Evolutionary conservation across 108 stramenopile genomes (phyloP).

Genomic region (Thalassiosira profunda): DNA sequence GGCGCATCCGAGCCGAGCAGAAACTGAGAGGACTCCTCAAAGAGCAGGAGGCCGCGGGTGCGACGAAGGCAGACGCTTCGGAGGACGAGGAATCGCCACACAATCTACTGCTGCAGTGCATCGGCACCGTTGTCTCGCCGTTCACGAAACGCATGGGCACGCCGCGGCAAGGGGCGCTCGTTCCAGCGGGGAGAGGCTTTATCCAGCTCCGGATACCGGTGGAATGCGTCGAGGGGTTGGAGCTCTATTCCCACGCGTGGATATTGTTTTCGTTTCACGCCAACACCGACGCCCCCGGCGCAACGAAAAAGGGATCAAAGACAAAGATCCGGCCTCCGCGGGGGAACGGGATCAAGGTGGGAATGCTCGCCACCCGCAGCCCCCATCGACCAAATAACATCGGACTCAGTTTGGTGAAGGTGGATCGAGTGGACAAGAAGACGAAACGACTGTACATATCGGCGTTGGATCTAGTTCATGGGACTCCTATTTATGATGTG

Average conservation of each 20-base stretch:
- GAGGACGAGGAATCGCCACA: background rate
- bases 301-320: conserved; percentile 45
- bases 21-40: conserved; percentile 68
- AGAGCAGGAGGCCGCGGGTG: conserved; percentile 1
- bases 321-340: conserved; percentile 84
- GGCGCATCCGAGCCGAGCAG: conserved; percentile 86
- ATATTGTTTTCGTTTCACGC: conserved; percentile 96
- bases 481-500: conserved; percentile 95
- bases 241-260: conserved; percentile 92
- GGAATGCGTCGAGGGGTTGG: conserved; percentile 75
- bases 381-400: conserved; percentile 97
- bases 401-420: conserved; percentile 88
- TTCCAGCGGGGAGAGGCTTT: conserved; percentile 67
- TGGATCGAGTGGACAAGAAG: conserved; percentile 63
- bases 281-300: conserved; percentile 83
- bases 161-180: conserved; percentile 83
- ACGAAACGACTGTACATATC: conserved; percentile 59
- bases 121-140: conserved; percentile 77
- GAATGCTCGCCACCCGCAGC: conserved; percentile 92
- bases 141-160: conserved; percentile 90
- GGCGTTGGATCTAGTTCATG: conserved; percentile 89
- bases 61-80: background rate
- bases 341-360: conserved; percentile 85
- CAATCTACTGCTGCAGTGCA: conserved; percentile 50
- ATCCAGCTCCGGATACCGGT: conserved; percentile 63